A percentile compares a stretch with the other conserved stretches of the same genome.
Conservation (phyloP, 202 grass and related monocot genomes). For the Panicum virgatum region DNA sequence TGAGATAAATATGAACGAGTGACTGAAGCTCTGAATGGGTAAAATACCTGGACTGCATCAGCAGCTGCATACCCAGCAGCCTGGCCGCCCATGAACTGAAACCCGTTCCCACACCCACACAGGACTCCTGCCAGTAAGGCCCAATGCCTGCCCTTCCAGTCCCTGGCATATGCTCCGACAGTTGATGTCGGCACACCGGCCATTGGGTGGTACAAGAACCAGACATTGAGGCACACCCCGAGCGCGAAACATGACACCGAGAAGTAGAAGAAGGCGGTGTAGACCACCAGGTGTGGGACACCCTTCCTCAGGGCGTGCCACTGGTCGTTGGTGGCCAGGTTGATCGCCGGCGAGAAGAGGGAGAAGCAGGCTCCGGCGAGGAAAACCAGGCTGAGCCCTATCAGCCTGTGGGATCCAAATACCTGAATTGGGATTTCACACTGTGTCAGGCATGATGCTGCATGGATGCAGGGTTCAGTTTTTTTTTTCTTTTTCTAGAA, state of each 20-base stretch:
- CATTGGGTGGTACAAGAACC: conserved; percentile 53
- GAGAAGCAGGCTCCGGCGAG: conserved; percentile 61
- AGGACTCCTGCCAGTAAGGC: conserved; percentile 54
- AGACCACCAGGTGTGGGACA: conserved; percentile 53
- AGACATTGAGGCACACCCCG: conserved; percentile 49
- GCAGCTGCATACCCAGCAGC: conserved; percentile 77
- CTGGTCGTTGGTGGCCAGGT: conserved; percentile 70
- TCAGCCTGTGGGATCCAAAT: conserved; percentile 33
- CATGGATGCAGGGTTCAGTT: background rate
- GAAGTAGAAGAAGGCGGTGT: conserved; percentile 81
- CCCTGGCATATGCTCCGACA: conserved; percentile 37
- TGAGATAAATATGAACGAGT: too few species aligned
- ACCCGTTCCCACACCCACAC: conserved; percentile 70
- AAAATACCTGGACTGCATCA: conserved; percentile 64
- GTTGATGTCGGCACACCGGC: conserved; percentile 52
- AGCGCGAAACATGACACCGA: conserved; percentile 53
- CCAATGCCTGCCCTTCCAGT: conserved; percentile 70
- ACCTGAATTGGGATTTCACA: conserved; percentile 24
- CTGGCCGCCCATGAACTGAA: conserved; percentile 79
- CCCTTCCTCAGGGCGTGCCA: conserved; percentile 48
- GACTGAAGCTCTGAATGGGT: too few species aligned
- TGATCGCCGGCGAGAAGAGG: conserved; percentile 66
- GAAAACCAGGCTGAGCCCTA: conserved; percentile 59
- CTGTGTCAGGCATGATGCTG: background rate
- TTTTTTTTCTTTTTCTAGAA: too few species aligned